Conservation (phyloP, 179 eudicot genomes). For the Beta macrorhiza region DNA sequence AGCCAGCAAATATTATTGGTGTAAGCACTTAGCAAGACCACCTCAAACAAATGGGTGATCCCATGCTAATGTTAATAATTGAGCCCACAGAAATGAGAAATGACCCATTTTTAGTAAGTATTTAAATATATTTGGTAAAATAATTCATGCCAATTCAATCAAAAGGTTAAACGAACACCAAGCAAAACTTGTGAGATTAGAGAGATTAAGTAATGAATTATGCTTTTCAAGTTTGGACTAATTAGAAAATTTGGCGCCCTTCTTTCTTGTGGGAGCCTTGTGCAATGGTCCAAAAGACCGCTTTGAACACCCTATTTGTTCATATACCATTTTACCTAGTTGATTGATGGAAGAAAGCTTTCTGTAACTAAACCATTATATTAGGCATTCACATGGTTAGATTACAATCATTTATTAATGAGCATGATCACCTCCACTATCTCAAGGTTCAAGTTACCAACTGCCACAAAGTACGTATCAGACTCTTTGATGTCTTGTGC, state of each 20-base stretch:
- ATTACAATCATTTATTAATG: background rate
- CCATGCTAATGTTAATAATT: no score
- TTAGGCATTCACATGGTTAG: background rate
- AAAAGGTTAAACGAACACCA: no score
- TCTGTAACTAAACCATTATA: background rate
- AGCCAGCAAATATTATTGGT: background rate
- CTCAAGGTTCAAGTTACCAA: constrained; percentile 64
- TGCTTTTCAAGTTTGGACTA: no score
- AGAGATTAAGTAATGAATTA: no score
- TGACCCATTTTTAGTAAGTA: no score
- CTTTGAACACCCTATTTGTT: background rate
- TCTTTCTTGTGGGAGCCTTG: no score
- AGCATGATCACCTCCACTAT: constrained; percentile 43
- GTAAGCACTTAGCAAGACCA: background rate
- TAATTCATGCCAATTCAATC: background rate
- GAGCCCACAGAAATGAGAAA: no score
- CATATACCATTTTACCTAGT: background rate
- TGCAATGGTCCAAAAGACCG: no score
- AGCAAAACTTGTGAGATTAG: no score
- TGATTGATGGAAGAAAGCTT: background rate
- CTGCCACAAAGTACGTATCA: constrained; percentile 62
- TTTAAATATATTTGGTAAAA: no score
- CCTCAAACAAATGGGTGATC: no score
- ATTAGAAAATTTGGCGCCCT: no score
- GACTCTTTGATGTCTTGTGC: constrained; percentile 48